Percentiles rank a stretch among this genome's conserved stretches.
These are phyloP conservation scores for Mucor piriformis DNA, from an alignment of 371 early-diverging fungal genomes.

Conservation along the genomic window DNA sequence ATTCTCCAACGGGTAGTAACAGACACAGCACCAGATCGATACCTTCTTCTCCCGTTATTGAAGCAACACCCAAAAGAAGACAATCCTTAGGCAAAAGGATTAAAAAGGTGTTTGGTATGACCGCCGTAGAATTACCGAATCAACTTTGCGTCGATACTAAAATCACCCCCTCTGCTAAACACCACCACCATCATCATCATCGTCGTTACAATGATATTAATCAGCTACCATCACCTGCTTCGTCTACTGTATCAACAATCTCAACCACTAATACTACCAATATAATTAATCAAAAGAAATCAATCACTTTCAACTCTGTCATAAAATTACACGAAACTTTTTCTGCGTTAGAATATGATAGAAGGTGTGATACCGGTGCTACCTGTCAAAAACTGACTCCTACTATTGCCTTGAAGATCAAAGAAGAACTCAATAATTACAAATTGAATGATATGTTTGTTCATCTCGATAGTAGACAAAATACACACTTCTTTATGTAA, in stretches of 20 bases:
- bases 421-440: conserved; percentile 76
- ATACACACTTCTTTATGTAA: conserved; percentile 76
- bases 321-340: conserved; percentile 56
- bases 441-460: conserved; percentile 77
- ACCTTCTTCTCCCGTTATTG: background rate
- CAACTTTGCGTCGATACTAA: background rate
- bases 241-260: conserved; percentile 19
- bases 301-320: conserved; percentile 21
- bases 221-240: conserved; percentile 21
- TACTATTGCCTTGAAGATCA: conserved; percentile 68
- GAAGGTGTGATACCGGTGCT: conserved; percentile 62
- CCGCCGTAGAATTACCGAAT: conserved; percentile 13
- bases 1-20: background rate
- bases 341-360: conserved; percentile 68
- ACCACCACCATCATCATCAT: conserved; percentile 1
- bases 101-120: conserved; percentile 25
- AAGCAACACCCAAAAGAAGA: conserved; percentile 20
- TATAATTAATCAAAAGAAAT: conserved; percentile 12
- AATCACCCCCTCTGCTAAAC: background rate
- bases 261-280: background rate
- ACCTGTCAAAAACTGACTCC: conserved; percentile 68
- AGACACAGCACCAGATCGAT: background rate
- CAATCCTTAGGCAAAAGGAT: conserved; percentile 28
- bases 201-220: conserved; percentile 6
- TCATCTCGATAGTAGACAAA: conserved; percentile 69